Evolutionary conservation across 495 filamentous ascomycete genomes (phyloP).

Genomic region (Lasiosphaeria ovina): DNA sequence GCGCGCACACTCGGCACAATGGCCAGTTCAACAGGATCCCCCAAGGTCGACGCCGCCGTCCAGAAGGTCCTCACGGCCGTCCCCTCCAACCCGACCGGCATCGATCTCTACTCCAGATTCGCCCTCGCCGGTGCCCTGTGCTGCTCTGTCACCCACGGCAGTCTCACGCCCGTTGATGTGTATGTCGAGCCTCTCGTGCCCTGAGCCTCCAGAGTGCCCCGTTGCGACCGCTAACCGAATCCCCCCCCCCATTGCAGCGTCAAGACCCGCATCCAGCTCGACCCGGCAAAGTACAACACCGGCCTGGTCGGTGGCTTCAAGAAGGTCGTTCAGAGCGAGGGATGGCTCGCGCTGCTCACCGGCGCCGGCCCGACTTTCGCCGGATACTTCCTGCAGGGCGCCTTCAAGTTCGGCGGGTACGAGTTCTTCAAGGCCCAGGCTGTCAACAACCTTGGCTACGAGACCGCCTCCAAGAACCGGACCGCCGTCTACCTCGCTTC

Average conservation of each 20-base stretch:
- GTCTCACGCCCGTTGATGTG: slow-evolving; percentile 93
- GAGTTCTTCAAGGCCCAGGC: slow-evolving; percentile 94
- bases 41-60: slow-evolving; percentile 40
- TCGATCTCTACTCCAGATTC: slow-evolving; percentile 74
- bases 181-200: slow-evolving; percentile 53
- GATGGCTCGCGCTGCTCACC: slow-evolving; percentile 84
- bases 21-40: slow-evolving; percentile 25
- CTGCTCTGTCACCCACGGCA: slow-evolving; percentile 92
- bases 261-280: slow-evolving; percentile 93
- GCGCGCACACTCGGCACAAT: slow-evolving; percentile 18
- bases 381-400: slow-evolving; percentile 93
- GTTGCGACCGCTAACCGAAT: slow-evolving; percentile 15
- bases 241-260: slow-evolving; percentile 54
- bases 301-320: slow-evolving; percentile 85
- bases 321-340: slow-evolving; percentile 79
- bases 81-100: slow-evolving; percentile 43
- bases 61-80: slow-evolving; percentile 29
- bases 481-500: slow-evolving; percentile 88
- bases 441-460: slow-evolving; percentile 77
- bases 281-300: slow-evolving; percentile 84
- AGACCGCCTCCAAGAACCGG: slow-evolving; percentile 80
- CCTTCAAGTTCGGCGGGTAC: slow-evolving; percentile 94
- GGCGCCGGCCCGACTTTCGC: slow-evolving; percentile 84
- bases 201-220: neutral
- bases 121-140: slow-evolving; percentile 91